These are phyloP conservation scores for Acrodontium crateriforme DNA, from an alignment of 2,329 filamentous ascomycete genomes.

Conservation along the genomic window DNA sequence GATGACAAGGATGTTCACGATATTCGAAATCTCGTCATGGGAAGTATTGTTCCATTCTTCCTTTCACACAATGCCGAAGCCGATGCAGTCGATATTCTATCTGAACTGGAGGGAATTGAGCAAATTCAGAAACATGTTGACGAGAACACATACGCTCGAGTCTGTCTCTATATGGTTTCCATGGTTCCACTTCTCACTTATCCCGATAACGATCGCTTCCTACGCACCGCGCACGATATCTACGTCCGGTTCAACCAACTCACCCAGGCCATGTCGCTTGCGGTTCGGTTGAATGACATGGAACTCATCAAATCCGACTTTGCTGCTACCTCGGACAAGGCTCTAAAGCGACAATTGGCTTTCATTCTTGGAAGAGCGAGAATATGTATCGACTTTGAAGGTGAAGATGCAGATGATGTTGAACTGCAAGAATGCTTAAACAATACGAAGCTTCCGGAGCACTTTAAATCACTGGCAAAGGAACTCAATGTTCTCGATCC, in stretches of 20 bases:
- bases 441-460: conserved; percentile 75
- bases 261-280: conserved; percentile 83
- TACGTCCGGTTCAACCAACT: conserved; percentile 89
- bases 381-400: conserved; percentile 60
- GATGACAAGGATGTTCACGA: conserved; percentile 76
- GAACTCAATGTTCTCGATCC: conserved; percentile 95
- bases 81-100: conserved; percentile 92
- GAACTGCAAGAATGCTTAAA: conserved; percentile 72
- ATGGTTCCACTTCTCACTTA: conserved; percentile 98
- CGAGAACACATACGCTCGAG: conserved; percentile 81
- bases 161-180: conserved; percentile 96
- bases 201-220: conserved; percentile 91
- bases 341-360: conserved; percentile 82
- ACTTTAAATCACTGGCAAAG: conserved; percentile 89
- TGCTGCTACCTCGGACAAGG: conserved; percentile 62
- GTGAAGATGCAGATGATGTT: conserved; percentile 54
- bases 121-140: conserved; percentile 80
- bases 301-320: conserved; percentile 69
- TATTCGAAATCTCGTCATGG: conserved; percentile 68
- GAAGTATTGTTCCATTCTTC: conserved; percentile 84
- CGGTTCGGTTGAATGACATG: conserved; percentile 81
- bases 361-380: conserved; percentile 87
- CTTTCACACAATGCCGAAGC: conserved; percentile 95
- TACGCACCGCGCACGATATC: conserved; percentile 82
- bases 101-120: conserved; percentile 94